phyloP scores from a whole-genome alignment of 306 rosid genomes.

The Oemleria cerasiformis region DNA sequence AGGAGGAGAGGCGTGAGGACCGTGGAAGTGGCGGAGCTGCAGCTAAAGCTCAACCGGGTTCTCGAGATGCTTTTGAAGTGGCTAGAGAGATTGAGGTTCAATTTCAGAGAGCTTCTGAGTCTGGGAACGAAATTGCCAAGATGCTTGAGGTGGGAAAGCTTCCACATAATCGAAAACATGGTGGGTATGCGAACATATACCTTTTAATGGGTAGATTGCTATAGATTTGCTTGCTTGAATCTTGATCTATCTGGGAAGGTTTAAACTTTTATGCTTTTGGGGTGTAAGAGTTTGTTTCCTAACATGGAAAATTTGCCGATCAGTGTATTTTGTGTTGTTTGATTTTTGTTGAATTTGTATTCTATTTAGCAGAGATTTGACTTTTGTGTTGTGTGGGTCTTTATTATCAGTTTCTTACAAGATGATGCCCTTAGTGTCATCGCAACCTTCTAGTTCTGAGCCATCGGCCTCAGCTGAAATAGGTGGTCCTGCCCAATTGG shows the following conservation, averaged over 20 bases:
- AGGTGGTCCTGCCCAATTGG: constrained; percentile 36
- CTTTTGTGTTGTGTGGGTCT: constrained; percentile 22
- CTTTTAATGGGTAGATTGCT: background rate
- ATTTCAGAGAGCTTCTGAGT: constrained; percentile 76
- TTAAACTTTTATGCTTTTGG: background rate
- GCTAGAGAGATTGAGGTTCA: constrained; percentile 72
- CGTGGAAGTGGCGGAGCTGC: constrained; percentile 44
- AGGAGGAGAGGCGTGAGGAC: constrained; percentile 53
- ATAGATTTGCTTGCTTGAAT: constrained; percentile 8
- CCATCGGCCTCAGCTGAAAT: constrained; percentile 39
- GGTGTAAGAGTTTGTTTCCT: constrained; percentile 1
- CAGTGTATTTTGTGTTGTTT: background rate
- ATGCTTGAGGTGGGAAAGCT: constrained; percentile 84
- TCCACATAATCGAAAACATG: constrained; percentile 58
- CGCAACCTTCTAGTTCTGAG: constrained; percentile 59
- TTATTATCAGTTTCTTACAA: constrained; percentile 61
- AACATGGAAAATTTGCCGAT: background rate
- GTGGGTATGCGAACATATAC: constrained; percentile 24
- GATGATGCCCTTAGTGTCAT: constrained; percentile 57
- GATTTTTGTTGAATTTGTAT: constrained; percentile 12
- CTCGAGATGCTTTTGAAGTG: constrained; percentile 59
- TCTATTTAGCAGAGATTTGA: constrained; percentile 16
- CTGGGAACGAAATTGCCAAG: constrained; percentile 59
- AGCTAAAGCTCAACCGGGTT: constrained; percentile 44
- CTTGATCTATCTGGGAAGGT: constrained; percentile 3